phyloP scores from a whole-genome alignment of 208 protist species.

The Wallacemonas sp. region DNA sequence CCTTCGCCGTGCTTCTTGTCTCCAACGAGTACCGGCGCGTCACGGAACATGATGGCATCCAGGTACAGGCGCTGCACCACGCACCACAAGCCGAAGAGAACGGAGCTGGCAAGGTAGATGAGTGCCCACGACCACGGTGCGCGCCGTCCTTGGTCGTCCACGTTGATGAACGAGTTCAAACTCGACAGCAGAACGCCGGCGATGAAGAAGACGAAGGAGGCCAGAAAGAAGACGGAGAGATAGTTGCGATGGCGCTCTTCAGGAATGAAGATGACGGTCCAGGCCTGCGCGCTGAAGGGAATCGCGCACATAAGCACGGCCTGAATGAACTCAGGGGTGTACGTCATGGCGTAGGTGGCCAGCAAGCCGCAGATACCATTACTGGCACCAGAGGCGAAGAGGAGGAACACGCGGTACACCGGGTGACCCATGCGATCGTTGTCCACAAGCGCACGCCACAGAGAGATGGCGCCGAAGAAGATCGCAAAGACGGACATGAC shows the following conservation, averaged over 20 bases:
- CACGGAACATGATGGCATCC: slow-evolving; percentile 46
- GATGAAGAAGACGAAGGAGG: slow-evolving; percentile 66
- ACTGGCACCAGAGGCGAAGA: slow-evolving; percentile 70
- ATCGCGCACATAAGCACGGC: slow-evolving; percentile 73
- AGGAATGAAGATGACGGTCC: slow-evolving; percentile 73
- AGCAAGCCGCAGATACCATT: slow-evolving; percentile 64
- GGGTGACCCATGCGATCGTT: slow-evolving; percentile 54
- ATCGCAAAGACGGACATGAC: slow-evolving; percentile 33
- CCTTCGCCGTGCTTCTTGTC: background rate
- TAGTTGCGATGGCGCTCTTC: slow-evolving; percentile 76
- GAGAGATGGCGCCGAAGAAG: slow-evolving; percentile 38
- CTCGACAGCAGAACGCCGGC: slow-evolving; percentile 65
- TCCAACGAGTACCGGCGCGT: background rate
- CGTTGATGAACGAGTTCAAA: slow-evolving; percentile 45
- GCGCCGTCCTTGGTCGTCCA: slow-evolving; percentile 17
- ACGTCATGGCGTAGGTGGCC: slow-evolving; percentile 58
- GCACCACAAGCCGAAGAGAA: slow-evolving; percentile 81
- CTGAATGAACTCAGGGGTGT: slow-evolving; percentile 83
- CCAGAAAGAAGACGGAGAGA: slow-evolving; percentile 63
- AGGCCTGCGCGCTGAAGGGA: slow-evolving; percentile 76
- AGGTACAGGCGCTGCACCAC: slow-evolving; percentile 83
- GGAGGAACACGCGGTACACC: slow-evolving; percentile 56
- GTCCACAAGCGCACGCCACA: slow-evolving; percentile 55
- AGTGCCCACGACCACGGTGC: slow-evolving; percentile 61
- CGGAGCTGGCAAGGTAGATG: slow-evolving; percentile 69